Evolutionary conservation across 2,329 filamentous ascomycete genomes (phyloP).

Genomic region (Exophiala mesophila): DNA sequence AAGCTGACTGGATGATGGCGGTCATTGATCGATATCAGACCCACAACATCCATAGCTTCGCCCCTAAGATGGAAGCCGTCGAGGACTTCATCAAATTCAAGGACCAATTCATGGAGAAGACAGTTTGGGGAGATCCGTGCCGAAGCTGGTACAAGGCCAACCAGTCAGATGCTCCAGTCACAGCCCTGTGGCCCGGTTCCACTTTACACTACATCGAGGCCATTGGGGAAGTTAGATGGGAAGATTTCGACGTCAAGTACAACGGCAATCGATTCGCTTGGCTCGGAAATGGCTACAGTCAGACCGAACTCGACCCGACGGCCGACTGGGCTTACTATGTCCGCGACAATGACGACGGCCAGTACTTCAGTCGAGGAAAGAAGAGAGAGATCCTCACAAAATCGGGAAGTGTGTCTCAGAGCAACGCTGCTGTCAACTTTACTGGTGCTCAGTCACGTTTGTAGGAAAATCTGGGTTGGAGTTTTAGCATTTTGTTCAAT

Average conservation of each 20-base stretch:
- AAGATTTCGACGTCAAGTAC: conserved; percentile 36
- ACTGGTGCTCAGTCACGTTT: neutral
- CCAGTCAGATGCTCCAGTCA: conserved; percentile 7
- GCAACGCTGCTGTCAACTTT: neutral
- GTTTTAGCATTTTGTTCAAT: neutral
- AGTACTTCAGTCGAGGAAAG: neutral
- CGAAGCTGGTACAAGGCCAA: conserved; percentile 19
- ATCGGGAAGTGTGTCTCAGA: neutral
- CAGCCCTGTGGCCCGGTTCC: conserved; percentile 15
- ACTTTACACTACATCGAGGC: conserved; percentile 34
- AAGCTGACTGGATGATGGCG: conserved; percentile 29
- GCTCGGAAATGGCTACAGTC: conserved; percentile 42
- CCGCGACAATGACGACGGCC: conserved; percentile 7
- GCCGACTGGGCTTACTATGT: conserved; percentile 40
- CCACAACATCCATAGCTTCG: conserved; percentile 8
- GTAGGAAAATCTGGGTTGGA: neutral
- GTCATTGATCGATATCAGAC: conserved; percentile 20
- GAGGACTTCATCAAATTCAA: conserved; percentile 16
- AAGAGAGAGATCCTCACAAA: neutral
- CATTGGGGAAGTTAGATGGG: conserved; percentile 33
- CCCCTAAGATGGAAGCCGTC: conserved; percentile 14
- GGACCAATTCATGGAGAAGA: conserved; percentile 14
- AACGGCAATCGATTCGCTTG: conserved; percentile 36
- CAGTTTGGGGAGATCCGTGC: conserved; percentile 17
- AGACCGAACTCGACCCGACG: conserved; percentile 35